Percentiles rank a stretch among this genome's conserved stretches.
Conservation (phyloP, 805 yeast species). For the Metschnikowia drakensbergensis region DNA sequence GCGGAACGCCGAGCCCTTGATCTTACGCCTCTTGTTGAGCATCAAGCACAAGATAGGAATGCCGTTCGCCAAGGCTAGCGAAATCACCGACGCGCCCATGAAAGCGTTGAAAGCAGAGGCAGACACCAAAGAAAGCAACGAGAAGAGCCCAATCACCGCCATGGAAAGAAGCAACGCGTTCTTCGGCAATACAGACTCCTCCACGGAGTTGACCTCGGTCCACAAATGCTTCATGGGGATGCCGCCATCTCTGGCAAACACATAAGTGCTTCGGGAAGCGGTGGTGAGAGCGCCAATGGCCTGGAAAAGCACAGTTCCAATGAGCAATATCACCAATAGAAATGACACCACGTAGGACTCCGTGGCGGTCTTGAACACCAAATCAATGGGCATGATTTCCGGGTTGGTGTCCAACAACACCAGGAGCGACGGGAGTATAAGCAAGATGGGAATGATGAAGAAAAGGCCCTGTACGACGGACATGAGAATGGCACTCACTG, state of each 20-base stretch:
- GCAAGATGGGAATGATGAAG: slow-evolving; percentile 66
- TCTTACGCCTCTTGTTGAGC: slow-evolving; percentile 54
- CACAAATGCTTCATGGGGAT: slow-evolving; percentile 62
- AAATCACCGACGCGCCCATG: slow-evolving; percentile 76
- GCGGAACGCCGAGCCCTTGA: slow-evolving; percentile 66
- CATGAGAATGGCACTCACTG: slow-evolving; percentile 58
- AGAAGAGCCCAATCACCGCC: slow-evolving; percentile 55
- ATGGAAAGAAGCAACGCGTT: slow-evolving; percentile 66
- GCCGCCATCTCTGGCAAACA: slow-evolving; percentile 81
- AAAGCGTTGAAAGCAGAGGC: slow-evolving; percentile 78
- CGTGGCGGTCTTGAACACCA: slow-evolving; percentile 68
- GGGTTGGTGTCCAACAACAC: slow-evolving; percentile 54
- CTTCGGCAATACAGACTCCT: slow-evolving; percentile 60
- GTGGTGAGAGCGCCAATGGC: slow-evolving; percentile 79
- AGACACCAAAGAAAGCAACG: slow-evolving; percentile 64
- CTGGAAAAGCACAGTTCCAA: slow-evolving; percentile 70
- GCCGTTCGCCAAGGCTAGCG: slow-evolving; percentile 71
- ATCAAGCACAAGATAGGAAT: slow-evolving; percentile 67
- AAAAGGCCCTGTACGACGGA: slow-evolving; percentile 68
- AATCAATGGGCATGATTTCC: slow-evolving; percentile 72
- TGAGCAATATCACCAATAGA: slow-evolving; percentile 59
- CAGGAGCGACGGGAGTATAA: slow-evolving; percentile 65
- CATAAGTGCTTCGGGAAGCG: slow-evolving; percentile 76
- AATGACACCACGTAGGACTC: slow-evolving; percentile 66
- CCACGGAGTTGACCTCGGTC: slow-evolving; percentile 58